phyloP scores from a whole-genome alignment of 2,329 filamentous ascomycete species.

The Aaosphaeria pasadenensis region DNA sequence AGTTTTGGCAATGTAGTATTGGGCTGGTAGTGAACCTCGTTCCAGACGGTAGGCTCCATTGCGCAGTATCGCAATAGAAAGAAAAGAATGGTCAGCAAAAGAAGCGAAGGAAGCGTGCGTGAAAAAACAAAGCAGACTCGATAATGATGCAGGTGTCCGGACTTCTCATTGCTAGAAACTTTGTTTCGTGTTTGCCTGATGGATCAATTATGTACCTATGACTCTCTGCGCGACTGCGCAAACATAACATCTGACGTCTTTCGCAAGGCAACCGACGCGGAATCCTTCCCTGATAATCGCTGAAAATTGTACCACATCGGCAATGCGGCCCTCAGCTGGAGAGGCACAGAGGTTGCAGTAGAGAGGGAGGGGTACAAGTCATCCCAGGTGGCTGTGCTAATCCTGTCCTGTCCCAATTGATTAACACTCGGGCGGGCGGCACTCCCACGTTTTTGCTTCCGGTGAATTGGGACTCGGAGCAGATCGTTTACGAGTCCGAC shows the following conservation, averaged over 20 bases:
- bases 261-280: neutral
- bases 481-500: no score
- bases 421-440: no score
- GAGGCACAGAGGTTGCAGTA: no score
- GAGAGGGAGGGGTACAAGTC: no score
- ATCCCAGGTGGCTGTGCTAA: no score
- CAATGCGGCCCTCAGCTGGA: no score
- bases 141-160: neutral
- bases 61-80: conserved; percentile 6
- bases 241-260: neutral
- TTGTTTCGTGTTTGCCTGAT: neutral
- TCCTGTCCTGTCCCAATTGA: no score
- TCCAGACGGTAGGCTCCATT: conserved; percentile 10
- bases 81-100: neutral
- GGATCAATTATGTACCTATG: neutral
- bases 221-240: neutral
- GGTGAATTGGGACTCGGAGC: no score
- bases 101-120: neutral
- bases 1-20: conserved; percentile 6
- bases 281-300: neutral
- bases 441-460: no score
- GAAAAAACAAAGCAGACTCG: neutral
- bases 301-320: no score
- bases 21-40: conserved; percentile 1
- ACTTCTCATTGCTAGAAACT: neutral